Evolutionary conservation across 129 eudicot species (phyloP).

Genomic region (Smallanthus sonchifolius): DNA sequence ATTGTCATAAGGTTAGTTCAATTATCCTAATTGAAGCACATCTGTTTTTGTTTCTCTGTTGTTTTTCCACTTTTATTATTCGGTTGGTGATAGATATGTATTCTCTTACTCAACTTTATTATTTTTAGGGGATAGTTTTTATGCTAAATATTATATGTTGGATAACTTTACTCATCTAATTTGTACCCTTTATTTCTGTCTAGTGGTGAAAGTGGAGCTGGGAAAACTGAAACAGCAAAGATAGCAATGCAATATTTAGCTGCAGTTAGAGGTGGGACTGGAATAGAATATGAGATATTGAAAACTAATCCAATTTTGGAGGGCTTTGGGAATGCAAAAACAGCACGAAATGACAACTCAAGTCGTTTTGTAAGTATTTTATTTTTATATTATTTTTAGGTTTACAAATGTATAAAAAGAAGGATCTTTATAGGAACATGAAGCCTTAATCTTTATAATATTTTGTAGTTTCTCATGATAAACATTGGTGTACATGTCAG

Average conservation of each 20-base stretch:
- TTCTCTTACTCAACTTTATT: neutral
- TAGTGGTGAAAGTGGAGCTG: constrained; percentile 98
- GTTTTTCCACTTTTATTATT: neutral
- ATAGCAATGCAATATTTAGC: constrained; percentile 96
- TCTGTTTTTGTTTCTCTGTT: neutral
- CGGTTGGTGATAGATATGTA: neutral
- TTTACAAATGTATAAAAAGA: neutral
- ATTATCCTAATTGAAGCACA: neutral
- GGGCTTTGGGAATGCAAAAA: constrained; percentile 92
- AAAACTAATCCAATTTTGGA: constrained; percentile 84
- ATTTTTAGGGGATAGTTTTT: neutral
- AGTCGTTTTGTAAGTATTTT: constrained; percentile 79
- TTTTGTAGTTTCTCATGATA: neutral
- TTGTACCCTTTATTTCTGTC: constrained; percentile 5
- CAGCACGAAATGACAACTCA: constrained; percentile 77
- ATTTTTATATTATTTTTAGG: neutral
- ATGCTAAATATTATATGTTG: neutral
- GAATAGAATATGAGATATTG: constrained; percentile 79
- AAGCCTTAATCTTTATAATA: neutral
- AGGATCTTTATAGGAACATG: constrained; percentile 13
- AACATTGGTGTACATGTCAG: constrained; percentile 35
- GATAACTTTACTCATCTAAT: constrained; percentile 15
- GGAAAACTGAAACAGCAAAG: constrained; percentile 93
- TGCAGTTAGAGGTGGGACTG: constrained; percentile 92
- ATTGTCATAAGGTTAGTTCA: constrained; percentile 76